Evolutionary conservation across 75 land plant genomes (phyloP).

Genomic region (Azolla pinnata): DNA sequence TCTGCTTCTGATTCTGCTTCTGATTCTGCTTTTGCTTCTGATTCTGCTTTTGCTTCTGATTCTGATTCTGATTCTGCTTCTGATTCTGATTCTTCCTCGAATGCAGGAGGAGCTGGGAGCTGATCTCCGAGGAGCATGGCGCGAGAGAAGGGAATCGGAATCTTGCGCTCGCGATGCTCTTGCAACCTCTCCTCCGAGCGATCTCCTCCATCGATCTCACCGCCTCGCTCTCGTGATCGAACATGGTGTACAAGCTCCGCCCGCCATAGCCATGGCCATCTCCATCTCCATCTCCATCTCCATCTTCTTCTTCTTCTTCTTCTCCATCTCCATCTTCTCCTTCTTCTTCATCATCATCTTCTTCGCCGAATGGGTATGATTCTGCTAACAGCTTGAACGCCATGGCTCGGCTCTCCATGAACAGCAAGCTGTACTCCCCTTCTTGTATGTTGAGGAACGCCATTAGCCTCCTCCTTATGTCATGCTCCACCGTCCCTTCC

Average conservation of each 20-base stretch:
- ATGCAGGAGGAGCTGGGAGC: slow-evolving; percentile 64
- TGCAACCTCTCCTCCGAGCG: slow-evolving; percentile 61
- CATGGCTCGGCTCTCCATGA: slow-evolving; percentile 67
- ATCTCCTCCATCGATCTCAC: slow-evolving; percentile 63
- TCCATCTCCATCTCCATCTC: no score
- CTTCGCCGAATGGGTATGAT: slow-evolving; percentile 68
- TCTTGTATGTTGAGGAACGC: slow-evolving; percentile 73
- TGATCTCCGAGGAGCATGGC: slow-evolving; percentile 51
- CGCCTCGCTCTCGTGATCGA: slow-evolving; percentile 84
- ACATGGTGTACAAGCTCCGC: slow-evolving; percentile 62
- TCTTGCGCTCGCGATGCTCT: slow-evolving; percentile 44
- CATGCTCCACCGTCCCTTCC: slow-evolving; percentile 57
- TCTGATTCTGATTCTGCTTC: no score
- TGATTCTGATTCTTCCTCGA: no score
- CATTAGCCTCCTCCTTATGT: slow-evolving; percentile 53
- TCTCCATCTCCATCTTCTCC: no score
- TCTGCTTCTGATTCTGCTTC: no score
- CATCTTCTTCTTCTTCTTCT: no score
- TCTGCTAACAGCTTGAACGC: slow-evolving; percentile 71
- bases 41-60: no score
- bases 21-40: no score
- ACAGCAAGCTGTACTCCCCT: slow-evolving; percentile 62
- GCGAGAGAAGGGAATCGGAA: slow-evolving; percentile 67
- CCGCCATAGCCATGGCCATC: no score
- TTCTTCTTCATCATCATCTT: no score